Evolutionary conservation across 2,329 filamentous ascomycete species (phyloP).

Genomic region (Bipolaris victoriae): DNA sequence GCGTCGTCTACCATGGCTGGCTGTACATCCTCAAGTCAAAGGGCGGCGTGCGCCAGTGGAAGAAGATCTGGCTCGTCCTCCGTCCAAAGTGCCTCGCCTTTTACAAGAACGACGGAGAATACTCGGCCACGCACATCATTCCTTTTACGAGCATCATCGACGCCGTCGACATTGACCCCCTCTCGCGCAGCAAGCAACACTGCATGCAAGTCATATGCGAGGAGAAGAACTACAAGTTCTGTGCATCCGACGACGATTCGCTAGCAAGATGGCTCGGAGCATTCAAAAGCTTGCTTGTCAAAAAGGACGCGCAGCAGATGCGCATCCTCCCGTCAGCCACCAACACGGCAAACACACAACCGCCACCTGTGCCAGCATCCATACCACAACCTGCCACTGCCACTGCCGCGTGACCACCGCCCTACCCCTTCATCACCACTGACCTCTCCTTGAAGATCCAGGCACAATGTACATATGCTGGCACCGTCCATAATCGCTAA

Average conservation of each 20-base stretch:
- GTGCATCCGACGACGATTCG: constrained; percentile 76
- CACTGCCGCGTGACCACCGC: constrained; percentile 11
- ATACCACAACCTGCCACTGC: constrained; percentile 13
- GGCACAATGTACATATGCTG: constrained; percentile 16
- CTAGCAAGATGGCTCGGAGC: constrained; percentile 86
- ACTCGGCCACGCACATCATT: constrained; percentile 82
- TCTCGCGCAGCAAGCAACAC: constrained; percentile 81
- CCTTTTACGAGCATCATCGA: constrained; percentile 81
- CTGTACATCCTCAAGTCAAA: constrained; percentile 84
- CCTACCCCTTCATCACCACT: not conserved
- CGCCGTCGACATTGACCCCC: constrained; percentile 87
- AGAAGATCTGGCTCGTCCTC: constrained; percentile 90
- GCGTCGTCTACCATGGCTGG: constrained; percentile 93
- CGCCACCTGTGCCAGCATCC: constrained; percentile 15
- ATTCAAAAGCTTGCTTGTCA: constrained; percentile 83
- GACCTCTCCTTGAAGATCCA: not conserved
- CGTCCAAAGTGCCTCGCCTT: constrained; percentile 83
- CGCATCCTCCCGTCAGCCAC: constrained; percentile 22
- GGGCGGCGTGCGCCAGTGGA: constrained; percentile 88
- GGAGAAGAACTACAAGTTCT: constrained; percentile 68
- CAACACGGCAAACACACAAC: constrained; percentile 20
- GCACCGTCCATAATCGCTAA: constrained; percentile 8
- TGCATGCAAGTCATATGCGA: constrained; percentile 95
- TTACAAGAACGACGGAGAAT: constrained; percentile 92
- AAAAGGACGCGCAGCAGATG: constrained; percentile 59